Base-by-base conservation (phyloP, 1,139 yeast species). In the Fermentozyma sake region DNA sequence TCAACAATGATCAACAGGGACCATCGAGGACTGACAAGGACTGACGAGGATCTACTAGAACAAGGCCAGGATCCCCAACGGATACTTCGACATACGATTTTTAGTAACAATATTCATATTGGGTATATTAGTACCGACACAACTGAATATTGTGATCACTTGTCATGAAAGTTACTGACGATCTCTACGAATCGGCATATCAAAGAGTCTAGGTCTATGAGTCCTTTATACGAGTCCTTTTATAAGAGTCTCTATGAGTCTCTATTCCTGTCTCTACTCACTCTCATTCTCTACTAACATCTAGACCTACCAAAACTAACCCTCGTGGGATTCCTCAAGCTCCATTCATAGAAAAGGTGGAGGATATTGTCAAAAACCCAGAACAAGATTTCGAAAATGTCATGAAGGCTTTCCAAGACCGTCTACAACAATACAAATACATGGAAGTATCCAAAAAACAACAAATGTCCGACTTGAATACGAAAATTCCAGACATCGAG, bases 321-420 rank as follows among this genome's bases (percentile, higher is more conserved):
- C 91, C 96, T 13, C 71, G 97, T 39, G 98, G 98, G 2, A 91
- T 91, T 33, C 99, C 98, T 7, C 84, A 84, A 48, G 98, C 98
- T 1, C 96, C 95, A 15, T 91, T 93, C 53, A 79, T 93, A 35
- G 95, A 84, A 38, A 76, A 77, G 35, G 94, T 91, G 12, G 93
- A 79, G 35, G 79, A 76, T 33, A 74, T 78, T 42, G 72, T 87
- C 42, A 76, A 73, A 46, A 67, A 74, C 44, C 70, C 76, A 4
- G 83, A 73, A 29, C 42, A 47, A n/a, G 91, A 85, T 43, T 87
- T 83, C 34, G 87, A 83, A 32, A 54, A 67, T 21, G 67, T 77
- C 19, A 76, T 86, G 66, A 61, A 67, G 29, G 63, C 81, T 51
- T 80, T 86, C 58, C 86, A 86, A 59, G 89, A 87, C 43, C 68